These are phyloP conservation scores for Crucibulum laeve DNA, from an alignment of 768 basidiomycete species.

Conservation along the genomic window DNA sequence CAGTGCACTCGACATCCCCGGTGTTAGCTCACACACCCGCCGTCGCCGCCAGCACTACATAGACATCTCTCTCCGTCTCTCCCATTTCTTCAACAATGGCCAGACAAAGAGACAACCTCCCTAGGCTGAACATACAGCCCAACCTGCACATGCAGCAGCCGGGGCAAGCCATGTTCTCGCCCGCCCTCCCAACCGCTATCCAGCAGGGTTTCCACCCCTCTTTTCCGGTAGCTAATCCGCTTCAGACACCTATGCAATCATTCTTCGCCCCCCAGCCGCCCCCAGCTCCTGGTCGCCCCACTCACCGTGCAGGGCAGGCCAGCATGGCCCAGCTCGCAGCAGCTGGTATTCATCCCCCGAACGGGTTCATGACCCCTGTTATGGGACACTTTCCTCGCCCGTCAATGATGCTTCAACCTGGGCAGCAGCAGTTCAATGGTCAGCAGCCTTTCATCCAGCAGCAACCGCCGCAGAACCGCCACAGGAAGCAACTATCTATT, in stretches of 20 bases:
- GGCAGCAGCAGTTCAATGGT: too few species aligned
- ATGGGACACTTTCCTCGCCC: conserved; percentile 51
- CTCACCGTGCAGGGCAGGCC: conserved; percentile 49
- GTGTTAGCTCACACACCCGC: background rate
- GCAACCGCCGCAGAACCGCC: conserved; percentile 56
- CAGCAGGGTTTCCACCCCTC: conserved; percentile 56
- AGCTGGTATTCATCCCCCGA: conserved; percentile 53
- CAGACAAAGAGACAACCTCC: conserved; percentile 46
- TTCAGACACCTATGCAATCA: conserved; percentile 74
- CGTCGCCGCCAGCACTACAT: background rate
- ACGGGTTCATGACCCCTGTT: conserved; percentile 56
- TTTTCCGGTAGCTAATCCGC: conserved; percentile 40
- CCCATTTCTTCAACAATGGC: conserved; percentile 22
- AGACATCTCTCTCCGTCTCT: conserved; percentile 1
- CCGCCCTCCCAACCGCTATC: conserved; percentile 56
- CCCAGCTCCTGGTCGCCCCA: conserved; percentile 46
- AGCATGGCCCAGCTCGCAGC: conserved; percentile 65
- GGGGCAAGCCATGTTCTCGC: conserved; percentile 54
- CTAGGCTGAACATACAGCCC: conserved; percentile 55
- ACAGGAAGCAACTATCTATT: conserved; percentile 66
- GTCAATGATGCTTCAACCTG: conserved; percentile 38
- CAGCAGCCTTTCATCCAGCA: conserved; percentile 24
- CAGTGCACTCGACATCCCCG: background rate
- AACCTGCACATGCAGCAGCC: conserved; percentile 55
- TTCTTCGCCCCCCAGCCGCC: conserved; percentile 54